phyloP scores from a whole-genome alignment of 1,139 yeast species.

The Kurtzmaniella quercitrusa region DNA sequence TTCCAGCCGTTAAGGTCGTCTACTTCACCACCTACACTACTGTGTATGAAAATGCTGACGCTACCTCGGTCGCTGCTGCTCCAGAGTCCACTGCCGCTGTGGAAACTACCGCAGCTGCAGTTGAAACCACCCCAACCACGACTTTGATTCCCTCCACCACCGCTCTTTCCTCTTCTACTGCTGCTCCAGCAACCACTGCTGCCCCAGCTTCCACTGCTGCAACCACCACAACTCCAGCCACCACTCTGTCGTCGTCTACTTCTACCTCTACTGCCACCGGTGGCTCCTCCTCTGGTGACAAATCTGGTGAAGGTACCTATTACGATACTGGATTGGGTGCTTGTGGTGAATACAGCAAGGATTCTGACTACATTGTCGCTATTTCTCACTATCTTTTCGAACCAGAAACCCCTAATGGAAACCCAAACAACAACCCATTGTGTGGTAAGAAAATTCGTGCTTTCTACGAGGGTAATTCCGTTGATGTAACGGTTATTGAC shows the following conservation, averaged over 20 bases:
- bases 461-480: constrained; percentile 35
- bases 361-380: constrained; percentile 47
- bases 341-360: constrained; percentile 49
- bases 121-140: constrained; percentile 15
- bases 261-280: constrained; percentile 17
- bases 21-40: constrained; percentile 16
- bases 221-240: constrained; percentile 19
- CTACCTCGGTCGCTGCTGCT: constrained; percentile 11
- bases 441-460: constrained; percentile 43
- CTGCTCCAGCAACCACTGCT: constrained; percentile 11
- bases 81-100: constrained; percentile 9
- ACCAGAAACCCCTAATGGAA: constrained; percentile 25
- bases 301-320: constrained; percentile 57
- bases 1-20: constrained; percentile 17
- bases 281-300: constrained; percentile 13
- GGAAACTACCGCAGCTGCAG: constrained; percentile 8
- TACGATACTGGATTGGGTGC: constrained; percentile 59
- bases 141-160: constrained; percentile 13
- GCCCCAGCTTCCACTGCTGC: constrained; percentile 16
- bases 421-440: constrained; percentile 40
- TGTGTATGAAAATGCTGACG: constrained; percentile 11
- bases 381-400: constrained; percentile 35
- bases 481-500: constrained; percentile 41
- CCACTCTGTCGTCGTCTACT: constrained; percentile 15
- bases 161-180: constrained; percentile 10